Conservation (phyloP, 208 protist genomes). For the Trypanosoma mega region DNA sequence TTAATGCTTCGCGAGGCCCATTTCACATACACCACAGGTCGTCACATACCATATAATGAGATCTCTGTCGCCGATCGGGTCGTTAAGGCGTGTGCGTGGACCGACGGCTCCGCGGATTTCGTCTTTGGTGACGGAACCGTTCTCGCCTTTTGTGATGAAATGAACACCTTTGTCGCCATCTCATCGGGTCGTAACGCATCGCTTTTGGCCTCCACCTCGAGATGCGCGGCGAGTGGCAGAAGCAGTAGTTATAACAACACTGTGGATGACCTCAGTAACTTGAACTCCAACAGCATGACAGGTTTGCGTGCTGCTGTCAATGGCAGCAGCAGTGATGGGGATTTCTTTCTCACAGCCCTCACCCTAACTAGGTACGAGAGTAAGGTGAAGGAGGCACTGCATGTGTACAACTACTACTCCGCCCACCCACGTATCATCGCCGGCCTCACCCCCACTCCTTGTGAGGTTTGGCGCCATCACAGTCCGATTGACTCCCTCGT, state of each 20-base stretch:
- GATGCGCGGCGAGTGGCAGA: neutral
- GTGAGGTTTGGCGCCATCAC: slow-evolving; percentile 27
- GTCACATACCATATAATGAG: slow-evolving; percentile 20
- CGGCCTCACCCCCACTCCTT: slow-evolving; percentile 29
- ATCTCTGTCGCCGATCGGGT: slow-evolving; percentile 42
- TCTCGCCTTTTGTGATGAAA: slow-evolving; percentile 74
- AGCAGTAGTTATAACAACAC: neutral
- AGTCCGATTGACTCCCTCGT: slow-evolving; percentile 53
- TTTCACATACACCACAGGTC: neutral
- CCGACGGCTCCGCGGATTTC: slow-evolving; percentile 69
- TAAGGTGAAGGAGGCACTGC: slow-evolving; percentile 71
- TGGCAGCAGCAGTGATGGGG: slow-evolving; percentile 19
- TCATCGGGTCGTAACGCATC: neutral
- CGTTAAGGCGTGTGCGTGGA: slow-evolving; percentile 59
- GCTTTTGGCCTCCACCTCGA: neutral
- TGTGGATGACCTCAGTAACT: no score
- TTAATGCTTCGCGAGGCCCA: neutral
- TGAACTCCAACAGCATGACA: no score
- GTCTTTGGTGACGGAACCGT: slow-evolving; percentile 84
- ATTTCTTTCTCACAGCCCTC: slow-evolving; percentile 75
- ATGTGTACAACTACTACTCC: slow-evolving; percentile 73
- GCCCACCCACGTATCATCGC: slow-evolving; percentile 53
- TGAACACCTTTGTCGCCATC: slow-evolving; percentile 84
- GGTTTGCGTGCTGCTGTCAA: no score
- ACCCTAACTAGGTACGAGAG: slow-evolving; percentile 52